Evolutionary conservation across 2,329 filamentous ascomycete genomes (phyloP).

Genomic region (Cordyceps farinosa): DNA sequence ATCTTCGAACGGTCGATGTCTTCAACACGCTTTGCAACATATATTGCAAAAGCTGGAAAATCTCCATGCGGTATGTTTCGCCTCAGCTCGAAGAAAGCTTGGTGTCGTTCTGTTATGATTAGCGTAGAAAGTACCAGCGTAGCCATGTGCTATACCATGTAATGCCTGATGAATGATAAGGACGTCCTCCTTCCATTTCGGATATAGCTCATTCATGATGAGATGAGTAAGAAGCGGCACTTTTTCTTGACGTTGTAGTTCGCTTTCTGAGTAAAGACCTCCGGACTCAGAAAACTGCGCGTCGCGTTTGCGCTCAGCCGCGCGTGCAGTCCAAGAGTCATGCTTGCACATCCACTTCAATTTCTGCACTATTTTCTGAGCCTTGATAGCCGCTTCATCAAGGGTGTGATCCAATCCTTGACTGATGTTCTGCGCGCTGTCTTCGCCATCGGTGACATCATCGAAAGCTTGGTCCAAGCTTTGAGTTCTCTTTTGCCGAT

Average conservation of each 20-base stretch:
- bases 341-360: background rate
- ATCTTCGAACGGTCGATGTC: background rate
- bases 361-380: no score
- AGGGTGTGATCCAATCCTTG: no score
- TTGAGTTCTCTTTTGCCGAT: no score
- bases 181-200: background rate
- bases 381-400: no score
- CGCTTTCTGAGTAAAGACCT: background rate
- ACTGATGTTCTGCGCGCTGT: no score
- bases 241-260: background rate
- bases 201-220: background rate
- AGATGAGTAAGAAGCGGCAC: background rate
- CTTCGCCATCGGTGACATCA: no score
- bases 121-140: background rate
- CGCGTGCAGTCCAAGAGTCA: background rate
- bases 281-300: background rate
- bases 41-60: background rate
- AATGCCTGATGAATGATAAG: background rate
- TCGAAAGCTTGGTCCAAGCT: no score
- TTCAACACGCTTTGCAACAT: background rate
- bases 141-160: background rate
- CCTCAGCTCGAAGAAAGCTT: background rate
- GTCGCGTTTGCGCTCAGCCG: background rate
- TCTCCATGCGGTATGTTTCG: background rate
- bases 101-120: background rate